Conservation (phyloP, 2,329 filamentous ascomycete species). For the Colletotrichum chlorophyti region DNA sequence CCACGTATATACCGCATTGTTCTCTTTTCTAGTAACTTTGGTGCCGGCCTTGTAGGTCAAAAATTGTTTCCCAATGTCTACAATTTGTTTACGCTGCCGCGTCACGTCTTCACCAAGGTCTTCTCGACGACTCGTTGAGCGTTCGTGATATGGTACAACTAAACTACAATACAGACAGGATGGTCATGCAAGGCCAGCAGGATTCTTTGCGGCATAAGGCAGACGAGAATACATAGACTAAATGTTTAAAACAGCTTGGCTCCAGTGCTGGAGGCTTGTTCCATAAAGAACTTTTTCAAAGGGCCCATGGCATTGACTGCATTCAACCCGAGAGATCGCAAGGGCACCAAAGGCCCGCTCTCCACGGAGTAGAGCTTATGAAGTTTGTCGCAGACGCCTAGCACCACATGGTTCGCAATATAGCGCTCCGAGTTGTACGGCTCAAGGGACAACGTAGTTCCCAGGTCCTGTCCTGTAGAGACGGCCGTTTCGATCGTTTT, state of each 20-base stretch:
- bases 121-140: background rate
- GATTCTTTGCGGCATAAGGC: background rate
- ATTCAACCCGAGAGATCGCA: constrained; percentile 78
- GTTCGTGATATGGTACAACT: background rate
- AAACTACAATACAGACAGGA: background rate
- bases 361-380: constrained; percentile 90
- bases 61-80: no score
- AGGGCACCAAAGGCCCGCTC: constrained; percentile 78
- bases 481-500: constrained; percentile 79
- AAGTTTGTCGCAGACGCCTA: constrained; percentile 86
- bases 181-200: background rate
- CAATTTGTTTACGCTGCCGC: background rate
- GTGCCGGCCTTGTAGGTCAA: background rate
- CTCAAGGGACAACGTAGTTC: constrained; percentile 79
- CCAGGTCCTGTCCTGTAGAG: constrained; percentile 85
- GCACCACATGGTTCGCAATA: constrained; percentile 78
- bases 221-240: background rate
- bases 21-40: constrained; percentile 27
- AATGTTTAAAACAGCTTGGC: constrained; percentile 47
- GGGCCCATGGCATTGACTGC: constrained; percentile 77
- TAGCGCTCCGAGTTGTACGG: constrained; percentile 83
- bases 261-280: constrained; percentile 65
- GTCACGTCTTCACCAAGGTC: background rate
- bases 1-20: constrained; percentile 33
- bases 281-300: constrained; percentile 88